Base-by-base conservation (phyloP, 2,329 filamentous ascomycete genomes). In the Beauveria varroae region DNA sequence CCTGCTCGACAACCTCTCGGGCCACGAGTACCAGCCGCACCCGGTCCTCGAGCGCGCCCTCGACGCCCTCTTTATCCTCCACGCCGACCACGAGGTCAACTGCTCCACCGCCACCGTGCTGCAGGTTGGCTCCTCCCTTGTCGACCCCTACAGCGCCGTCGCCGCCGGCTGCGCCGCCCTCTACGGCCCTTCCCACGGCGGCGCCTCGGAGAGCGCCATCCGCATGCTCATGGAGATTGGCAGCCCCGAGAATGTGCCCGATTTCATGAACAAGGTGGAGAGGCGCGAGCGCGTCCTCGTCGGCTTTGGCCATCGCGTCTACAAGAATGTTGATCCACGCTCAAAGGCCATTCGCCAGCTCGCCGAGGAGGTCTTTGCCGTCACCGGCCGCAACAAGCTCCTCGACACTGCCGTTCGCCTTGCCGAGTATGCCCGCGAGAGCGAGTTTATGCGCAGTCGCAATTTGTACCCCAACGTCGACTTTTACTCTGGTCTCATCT, bases 31-130 rank as follows among this genome's bases (percentile, higher is more conserved):
- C 64, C 69, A 70, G 20, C 81, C 81, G 0, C 77, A 83, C 62
- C 76, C 78, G 0, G 75, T 78, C 4, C 70, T 84, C 8, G 79
- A 78, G 54, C 77, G 75, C 64, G 76, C 76, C n/a, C 71, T 85
- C 18, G 79, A 84, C 58, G 75, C 76, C 6, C 74, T 85, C 3
- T 82, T 82, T 66, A 79, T 84, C 59, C 75, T 85, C 26, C 81
- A 83, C 64, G 79, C 81, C 2, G 83, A 86, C 65, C 82, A 86
- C 67, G 83, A 84, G 63, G 80, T 85, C 68, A 83, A 84, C 65
- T 79, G 81, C 66, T 81, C 80, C 2, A 84, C 81, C 0, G 81
- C 82, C 1, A 80, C 82, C 1, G 76, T 83, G 37, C 71, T 85
- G 18, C 80, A 84, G 61, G 81, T 84, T 22, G 81, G 82, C 8